phyloP scores from a whole-genome alignment of 192 early-diverging fungal species.

The Coemansia aciculifera region DNA sequence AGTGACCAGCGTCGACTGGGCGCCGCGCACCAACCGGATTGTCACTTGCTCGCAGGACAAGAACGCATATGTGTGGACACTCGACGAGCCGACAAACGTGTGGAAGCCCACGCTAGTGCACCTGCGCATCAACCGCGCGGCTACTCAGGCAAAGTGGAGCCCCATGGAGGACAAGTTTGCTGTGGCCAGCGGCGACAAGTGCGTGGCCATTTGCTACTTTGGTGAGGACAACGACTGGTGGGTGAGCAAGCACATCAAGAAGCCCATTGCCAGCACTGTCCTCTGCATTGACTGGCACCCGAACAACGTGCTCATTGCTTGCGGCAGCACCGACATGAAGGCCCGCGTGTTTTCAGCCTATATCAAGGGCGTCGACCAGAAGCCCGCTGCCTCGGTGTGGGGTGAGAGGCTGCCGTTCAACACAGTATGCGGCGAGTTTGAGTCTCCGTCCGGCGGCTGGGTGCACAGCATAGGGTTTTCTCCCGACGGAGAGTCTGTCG shows the following conservation, averaged over 20 bases:
- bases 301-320: constrained; percentile 91
- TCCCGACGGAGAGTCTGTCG: constrained; percentile 83
- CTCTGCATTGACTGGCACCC: constrained; percentile 94
- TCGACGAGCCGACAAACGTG: constrained; percentile 56
- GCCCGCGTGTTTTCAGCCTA: constrained; percentile 94
- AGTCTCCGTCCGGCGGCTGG: constrained; percentile 78
- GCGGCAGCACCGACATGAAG: constrained; percentile 84
- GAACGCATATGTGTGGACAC: constrained; percentile 97
- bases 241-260: constrained; percentile 93
- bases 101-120: constrained; percentile 95
- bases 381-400: constrained; percentile 85
- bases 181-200: constrained; percentile 87
- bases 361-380: constrained; percentile 92
- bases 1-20: constrained; percentile 95
- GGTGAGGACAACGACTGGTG: constrained; percentile 97
- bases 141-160: constrained; percentile 91
- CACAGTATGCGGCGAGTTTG: constrained; percentile 87
- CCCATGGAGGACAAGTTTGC: constrained; percentile 98
- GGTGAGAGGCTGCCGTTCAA: constrained; percentile 93
- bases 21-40: constrained; percentile 89
- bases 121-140: constrained; percentile 93
- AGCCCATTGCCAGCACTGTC: constrained; percentile 88
- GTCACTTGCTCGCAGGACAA: constrained; percentile 98
- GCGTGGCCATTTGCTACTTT: constrained; percentile 93
- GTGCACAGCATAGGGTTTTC: constrained; percentile 86